Evolutionary conservation across 2,329 filamentous ascomycete genomes (phyloP).

Genomic region (Trichoderma pleuroti): DNA sequence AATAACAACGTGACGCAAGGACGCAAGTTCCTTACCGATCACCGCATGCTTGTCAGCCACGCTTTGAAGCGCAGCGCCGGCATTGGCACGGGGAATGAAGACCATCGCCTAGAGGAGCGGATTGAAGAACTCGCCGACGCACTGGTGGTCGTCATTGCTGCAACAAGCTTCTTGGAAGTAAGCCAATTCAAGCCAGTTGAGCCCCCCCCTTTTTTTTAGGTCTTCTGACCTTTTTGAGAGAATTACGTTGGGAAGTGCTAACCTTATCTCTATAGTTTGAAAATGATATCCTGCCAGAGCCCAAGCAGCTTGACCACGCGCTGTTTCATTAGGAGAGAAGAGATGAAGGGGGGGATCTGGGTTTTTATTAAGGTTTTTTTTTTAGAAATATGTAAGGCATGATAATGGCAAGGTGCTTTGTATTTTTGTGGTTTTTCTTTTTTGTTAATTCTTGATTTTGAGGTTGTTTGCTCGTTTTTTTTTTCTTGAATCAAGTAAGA

Average conservation of each 20-base stretch:
- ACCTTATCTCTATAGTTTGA: slow-evolving; percentile 35
- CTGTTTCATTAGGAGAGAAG: slow-evolving; percentile 36
- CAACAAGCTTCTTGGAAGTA: slow-evolving; percentile 85
- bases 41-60: slow-evolving; percentile 78
- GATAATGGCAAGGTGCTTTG: slow-evolving; percentile 1
- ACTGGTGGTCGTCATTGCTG: slow-evolving; percentile 76
- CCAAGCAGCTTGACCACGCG: slow-evolving; percentile 31
- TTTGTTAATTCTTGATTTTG: not conserved
- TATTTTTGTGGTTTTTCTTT: not conserved
- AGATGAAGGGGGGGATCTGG: not conserved
- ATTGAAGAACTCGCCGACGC: slow-evolving; percentile 78
- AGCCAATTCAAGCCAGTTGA: slow-evolving; percentile 30
- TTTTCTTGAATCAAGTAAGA: slow-evolving; percentile 3
- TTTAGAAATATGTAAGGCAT: slow-evolving; percentile 6
- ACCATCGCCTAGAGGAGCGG: slow-evolving; percentile 51
- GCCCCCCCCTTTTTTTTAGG: not conserved
- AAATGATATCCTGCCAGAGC: slow-evolving; percentile 36
- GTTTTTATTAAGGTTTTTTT: not conserved
- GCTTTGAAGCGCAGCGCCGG: slow-evolving; percentile 87
- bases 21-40: slow-evolving; percentile 74
- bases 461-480: not conserved
- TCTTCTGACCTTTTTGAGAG: not conserved
- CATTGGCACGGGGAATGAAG: slow-evolving; percentile 53
- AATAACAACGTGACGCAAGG: slow-evolving; percentile 79
- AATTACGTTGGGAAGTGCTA: not conserved